These are phyloP conservation scores for Exsudoporus frostii DNA, from an alignment of 768 basidiomycete genomes.

Conservation along the genomic window DNA sequence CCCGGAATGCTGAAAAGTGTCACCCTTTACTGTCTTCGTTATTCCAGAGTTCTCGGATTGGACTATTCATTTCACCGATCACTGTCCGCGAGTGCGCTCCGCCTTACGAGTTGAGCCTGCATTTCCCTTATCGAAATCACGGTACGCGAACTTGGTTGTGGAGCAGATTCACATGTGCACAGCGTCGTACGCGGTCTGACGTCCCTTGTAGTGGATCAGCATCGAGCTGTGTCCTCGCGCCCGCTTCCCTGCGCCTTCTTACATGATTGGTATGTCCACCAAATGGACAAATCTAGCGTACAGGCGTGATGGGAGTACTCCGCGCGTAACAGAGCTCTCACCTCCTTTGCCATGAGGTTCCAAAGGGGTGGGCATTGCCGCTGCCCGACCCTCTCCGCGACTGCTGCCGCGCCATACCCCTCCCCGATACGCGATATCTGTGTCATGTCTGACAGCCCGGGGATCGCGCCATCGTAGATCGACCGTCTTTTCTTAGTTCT, in stretches of 20 bases:
- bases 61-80: slow-evolving; percentile 25
- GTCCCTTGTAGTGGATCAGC: neutral
- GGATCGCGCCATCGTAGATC: slow-evolving; percentile 5
- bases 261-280: neutral
- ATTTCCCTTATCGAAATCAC: slow-evolving; percentile 10
- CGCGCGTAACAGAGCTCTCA: slow-evolving; percentile 15
- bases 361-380: neutral
- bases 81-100: slow-evolving; percentile 14
- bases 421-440: slow-evolving; percentile 2
- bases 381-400: neutral
- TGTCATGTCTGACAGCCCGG: slow-evolving; percentile 2
- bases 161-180: slow-evolving; percentile 7
- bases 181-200: neutral
- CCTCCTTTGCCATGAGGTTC: neutral
- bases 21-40: slow-evolving; percentile 17
- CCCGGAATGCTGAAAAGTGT: slow-evolving; percentile 9
- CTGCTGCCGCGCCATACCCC: neutral
- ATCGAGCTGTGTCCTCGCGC: neutral
- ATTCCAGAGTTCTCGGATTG: slow-evolving; percentile 24
- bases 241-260: neutral
- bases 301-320: neutral
- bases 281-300: neutral
- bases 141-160: slow-evolving; percentile 1
- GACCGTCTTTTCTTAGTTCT: neutral
- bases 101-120: slow-evolving; percentile 16